Conservation (phyloP, 768 basidiomycete species). For the Suillus alpinus region DNA sequence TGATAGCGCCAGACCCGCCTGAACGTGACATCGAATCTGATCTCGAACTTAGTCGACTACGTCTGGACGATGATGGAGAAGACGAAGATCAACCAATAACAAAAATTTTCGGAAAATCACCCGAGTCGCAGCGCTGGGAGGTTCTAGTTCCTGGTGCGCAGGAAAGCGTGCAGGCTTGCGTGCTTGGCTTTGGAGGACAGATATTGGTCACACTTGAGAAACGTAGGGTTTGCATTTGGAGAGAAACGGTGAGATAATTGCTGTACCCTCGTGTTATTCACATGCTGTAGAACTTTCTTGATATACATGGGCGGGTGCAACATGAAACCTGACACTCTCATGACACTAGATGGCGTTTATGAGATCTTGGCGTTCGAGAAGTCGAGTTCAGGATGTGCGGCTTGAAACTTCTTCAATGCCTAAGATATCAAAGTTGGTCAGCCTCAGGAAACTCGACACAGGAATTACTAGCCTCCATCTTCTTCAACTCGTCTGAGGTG, state of each 20-base stretch:
- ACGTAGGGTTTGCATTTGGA: constrained; percentile 27
- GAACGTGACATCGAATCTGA: constrained; percentile 22
- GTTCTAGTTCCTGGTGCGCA: constrained; percentile 14
- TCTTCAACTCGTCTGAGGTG: constrained; percentile 91
- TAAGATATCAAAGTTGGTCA: constrained; percentile 26
- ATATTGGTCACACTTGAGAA: constrained; percentile 22
- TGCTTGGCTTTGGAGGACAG: constrained; percentile 42
- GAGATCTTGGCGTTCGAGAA: constrained; percentile 91
- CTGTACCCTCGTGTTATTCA: background rate
- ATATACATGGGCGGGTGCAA: background rate
- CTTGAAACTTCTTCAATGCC: constrained; percentile 88
- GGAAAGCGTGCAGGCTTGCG: constrained; percentile 36
- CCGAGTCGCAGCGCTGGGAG: constrained; percentile 19
- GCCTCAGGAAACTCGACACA: background rate
- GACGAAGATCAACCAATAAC: constrained; percentile 9
- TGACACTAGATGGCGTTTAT: constrained; percentile 27
- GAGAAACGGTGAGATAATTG: constrained; percentile 15
- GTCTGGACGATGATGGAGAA: constrained; percentile 27
- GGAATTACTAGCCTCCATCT: constrained; percentile 64
- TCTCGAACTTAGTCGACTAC: constrained; percentile 18
- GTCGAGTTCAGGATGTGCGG: constrained; percentile 88
- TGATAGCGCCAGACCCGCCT: constrained; percentile 25
- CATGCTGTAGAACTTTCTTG: constrained; percentile 4
- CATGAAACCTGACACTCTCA: background rate
- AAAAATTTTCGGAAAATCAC: constrained; percentile 13